Evolutionary conservation across 345 rosid species (phyloP).

Genomic region (Eucalyptus regnans): DNA sequence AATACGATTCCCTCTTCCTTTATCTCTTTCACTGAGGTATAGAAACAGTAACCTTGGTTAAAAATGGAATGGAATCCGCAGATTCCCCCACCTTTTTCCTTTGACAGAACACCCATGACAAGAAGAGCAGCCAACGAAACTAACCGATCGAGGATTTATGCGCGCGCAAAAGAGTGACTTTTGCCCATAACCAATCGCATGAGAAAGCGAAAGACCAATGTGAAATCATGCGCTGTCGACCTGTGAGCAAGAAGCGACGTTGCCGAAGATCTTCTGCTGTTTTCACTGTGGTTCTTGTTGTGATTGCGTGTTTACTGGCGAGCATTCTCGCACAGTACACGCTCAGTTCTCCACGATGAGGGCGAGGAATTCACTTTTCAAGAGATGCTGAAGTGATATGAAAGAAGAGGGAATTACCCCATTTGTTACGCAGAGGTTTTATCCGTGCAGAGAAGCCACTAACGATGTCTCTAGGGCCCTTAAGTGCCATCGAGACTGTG

Average conservation of each 20-base stretch:
- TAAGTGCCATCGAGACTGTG: not conserved
- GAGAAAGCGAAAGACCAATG: not conserved
- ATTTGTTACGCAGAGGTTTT: not conserved
- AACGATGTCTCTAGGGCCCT: not conserved
- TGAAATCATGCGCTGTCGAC: not conserved
- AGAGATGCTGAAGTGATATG: not conserved
- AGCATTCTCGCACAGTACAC: not conserved
- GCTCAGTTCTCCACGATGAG: not conserved
- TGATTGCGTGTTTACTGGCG: not conserved
- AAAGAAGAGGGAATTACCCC: not conserved
- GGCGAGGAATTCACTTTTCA: not conserved
- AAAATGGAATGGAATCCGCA: not conserved
- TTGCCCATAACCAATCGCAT: not conserved
- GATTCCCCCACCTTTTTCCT: not conserved
- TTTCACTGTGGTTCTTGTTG: not conserved
- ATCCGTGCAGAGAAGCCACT: not conserved
- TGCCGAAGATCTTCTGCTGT: not conserved
- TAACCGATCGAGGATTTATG: not conserved
- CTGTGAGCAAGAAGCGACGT: not conserved
- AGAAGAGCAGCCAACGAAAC: not conserved
- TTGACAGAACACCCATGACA: not conserved
- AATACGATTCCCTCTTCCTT: not conserved
- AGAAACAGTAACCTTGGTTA: not conserved
- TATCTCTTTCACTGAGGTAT: not conserved
- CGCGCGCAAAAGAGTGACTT: not conserved